Conservation (phyloP, 495 filamentous ascomycete genomes). For the Penicillium malachiteum region DNA sequence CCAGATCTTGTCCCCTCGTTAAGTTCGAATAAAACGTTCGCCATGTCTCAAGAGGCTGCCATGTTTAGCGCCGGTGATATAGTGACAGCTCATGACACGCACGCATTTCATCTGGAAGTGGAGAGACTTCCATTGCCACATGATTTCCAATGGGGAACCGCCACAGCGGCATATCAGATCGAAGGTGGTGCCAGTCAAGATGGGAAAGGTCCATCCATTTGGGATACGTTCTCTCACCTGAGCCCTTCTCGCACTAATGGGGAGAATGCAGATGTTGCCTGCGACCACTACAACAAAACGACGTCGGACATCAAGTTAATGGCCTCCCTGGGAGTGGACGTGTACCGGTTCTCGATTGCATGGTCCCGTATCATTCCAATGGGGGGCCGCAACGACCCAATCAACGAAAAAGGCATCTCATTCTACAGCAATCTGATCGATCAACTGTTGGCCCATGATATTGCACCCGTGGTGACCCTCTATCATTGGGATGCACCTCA, state of each 20-base stretch:
- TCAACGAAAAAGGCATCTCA: slow-evolving; percentile 43
- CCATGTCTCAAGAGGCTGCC: not conserved
- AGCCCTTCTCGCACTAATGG: slow-evolving; percentile 68
- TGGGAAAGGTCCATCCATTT: slow-evolving; percentile 68
- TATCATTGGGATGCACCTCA: slow-evolving; percentile 53
- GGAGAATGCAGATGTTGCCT: slow-evolving; percentile 62
- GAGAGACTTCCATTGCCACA: slow-evolving; percentile 11
- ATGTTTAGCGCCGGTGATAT: not conserved
- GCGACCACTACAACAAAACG: slow-evolving; percentile 68
- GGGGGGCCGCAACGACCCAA: slow-evolving; percentile 30
- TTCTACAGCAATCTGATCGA: slow-evolving; percentile 47
- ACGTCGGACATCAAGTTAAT: slow-evolving; percentile 68
- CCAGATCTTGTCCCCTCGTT: no score
- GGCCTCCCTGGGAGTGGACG: slow-evolving; percentile 60
- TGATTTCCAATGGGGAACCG: slow-evolving; percentile 36
- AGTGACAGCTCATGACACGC: not conserved
- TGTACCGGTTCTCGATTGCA: slow-evolving; percentile 69
- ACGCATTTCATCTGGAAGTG: not conserved
- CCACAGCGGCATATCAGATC: slow-evolving; percentile 52
- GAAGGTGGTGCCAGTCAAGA: slow-evolving; percentile 66
- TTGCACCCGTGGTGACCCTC: slow-evolving; percentile 49
- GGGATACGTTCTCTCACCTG: slow-evolving; percentile 67
- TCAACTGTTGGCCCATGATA: slow-evolving; percentile 38
- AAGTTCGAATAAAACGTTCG: no score
- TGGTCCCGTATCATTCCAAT: slow-evolving; percentile 69